A percentile compares a stretch with the other conserved stretches of the same genome.
Evolutionary conservation across 164 flowering plant genomes (phyloP).

Genomic region (Dillenia turbinata): DNA sequence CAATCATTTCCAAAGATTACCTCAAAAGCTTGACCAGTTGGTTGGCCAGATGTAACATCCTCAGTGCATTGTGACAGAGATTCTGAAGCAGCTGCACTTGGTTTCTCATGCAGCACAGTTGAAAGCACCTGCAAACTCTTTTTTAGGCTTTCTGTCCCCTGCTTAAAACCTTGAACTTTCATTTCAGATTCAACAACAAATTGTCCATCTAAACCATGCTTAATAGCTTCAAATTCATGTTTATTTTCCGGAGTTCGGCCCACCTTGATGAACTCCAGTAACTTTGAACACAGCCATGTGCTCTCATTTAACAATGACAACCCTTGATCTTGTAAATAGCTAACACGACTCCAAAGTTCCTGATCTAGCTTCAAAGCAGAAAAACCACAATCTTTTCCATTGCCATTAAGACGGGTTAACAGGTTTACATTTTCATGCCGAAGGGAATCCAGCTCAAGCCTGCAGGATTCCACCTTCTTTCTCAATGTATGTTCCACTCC

Average conservation of each 20-base stretch:
- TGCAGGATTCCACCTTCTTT: slow-evolving; percentile 69
- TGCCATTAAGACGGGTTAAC: slow-evolving; percentile 48
- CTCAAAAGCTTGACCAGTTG: slow-evolving; percentile 26
- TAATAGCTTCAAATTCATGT: slow-evolving; percentile 20
- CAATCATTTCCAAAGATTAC: slow-evolving; percentile 19
- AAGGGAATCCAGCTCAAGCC: slow-evolving; percentile 68
- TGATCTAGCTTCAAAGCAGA: slow-evolving; percentile 60
- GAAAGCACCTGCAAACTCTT: slow-evolving; percentile 58
- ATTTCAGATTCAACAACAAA: slow-evolving; percentile 70
- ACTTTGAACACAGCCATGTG: slow-evolving; percentile 43
- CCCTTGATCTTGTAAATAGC: slow-evolving; percentile 61
- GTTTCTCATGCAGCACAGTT: slow-evolving; percentile 53
- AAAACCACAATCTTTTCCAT: slow-evolving; percentile 38
- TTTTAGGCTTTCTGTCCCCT: slow-evolving; percentile 55
- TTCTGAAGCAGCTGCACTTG: slow-evolving; percentile 22
- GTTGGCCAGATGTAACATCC: slow-evolving; percentile 13
- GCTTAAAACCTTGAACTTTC: slow-evolving; percentile 74
- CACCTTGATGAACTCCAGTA: slow-evolving; percentile 50
- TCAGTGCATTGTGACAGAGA: slow-evolving; percentile 20
- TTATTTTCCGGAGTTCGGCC: slow-evolving; percentile 19
- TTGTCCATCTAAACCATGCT: slow-evolving; percentile 46
- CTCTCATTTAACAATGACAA: slow-evolving; percentile 54
- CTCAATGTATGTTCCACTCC: slow-evolving; percentile 75
- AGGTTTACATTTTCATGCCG: slow-evolving; percentile 72
- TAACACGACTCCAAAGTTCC: slow-evolving; percentile 50